These are phyloP conservation scores for Trypanosoma congolense DNA, from an alignment of 208 protist genomes.

Conservation along the genomic window DNA sequence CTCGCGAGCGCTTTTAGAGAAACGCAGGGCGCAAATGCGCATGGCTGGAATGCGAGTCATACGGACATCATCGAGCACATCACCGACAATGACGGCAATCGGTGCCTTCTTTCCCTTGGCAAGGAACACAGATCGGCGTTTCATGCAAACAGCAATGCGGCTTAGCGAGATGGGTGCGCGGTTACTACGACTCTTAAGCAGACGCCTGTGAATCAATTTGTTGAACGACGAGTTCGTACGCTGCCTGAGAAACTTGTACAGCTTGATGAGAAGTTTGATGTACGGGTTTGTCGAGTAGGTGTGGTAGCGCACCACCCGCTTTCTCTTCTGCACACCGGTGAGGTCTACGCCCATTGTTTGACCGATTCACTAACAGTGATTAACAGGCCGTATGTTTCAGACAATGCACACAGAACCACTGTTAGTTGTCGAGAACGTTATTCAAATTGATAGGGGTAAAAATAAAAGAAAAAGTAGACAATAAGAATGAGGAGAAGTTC, in stretches of 20 bases:
- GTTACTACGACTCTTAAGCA: slow-evolving; percentile 96
- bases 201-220: slow-evolving; percentile 94
- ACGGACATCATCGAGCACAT: slow-evolving; percentile 98
- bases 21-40: slow-evolving; percentile 97
- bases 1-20: slow-evolving; percentile 97
- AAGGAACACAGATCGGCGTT: slow-evolving; percentile 82
- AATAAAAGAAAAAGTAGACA: no score
- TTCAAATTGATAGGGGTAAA: no score
- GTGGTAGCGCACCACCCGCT: slow-evolving; percentile 89
- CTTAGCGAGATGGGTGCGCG: slow-evolving; percentile 95
- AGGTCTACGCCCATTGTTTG: slow-evolving; percentile 84
- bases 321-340: slow-evolving; percentile 87
- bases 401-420: no score
- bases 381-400: not conserved
- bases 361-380: not conserved
- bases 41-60: slow-evolving; percentile 94
- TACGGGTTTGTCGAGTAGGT: slow-evolving; percentile 96
- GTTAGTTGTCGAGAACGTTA: no score
- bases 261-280: slow-evolving; percentile 97
- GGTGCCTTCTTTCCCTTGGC: slow-evolving; percentile 81
- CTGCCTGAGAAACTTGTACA: slow-evolving; percentile 99
- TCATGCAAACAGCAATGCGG: slow-evolving; percentile 92
- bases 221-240: slow-evolving; percentile 98
- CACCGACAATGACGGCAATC: slow-evolving; percentile 98
- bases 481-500: no score